phyloP scores from a whole-genome alignment of 495 filamentous ascomycete species.

The Trichoderma asperelloides region DNA sequence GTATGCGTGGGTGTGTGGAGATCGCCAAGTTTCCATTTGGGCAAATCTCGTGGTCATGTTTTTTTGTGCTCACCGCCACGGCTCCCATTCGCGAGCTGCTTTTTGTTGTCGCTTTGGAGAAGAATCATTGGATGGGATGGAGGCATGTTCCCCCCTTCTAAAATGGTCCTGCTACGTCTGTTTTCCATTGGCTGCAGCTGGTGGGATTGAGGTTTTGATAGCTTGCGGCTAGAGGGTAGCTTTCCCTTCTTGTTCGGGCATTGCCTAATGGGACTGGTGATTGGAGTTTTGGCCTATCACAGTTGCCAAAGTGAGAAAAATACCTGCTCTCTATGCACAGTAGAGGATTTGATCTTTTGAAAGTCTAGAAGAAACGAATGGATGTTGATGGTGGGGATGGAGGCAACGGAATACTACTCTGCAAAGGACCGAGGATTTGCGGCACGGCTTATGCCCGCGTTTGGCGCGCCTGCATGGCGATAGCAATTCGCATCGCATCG shows the following conservation, averaged over 20 bases:
- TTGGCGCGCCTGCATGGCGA: background rate
- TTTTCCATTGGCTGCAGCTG: background rate
- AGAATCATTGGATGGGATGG: too few species aligned
- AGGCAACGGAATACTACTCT: background rate
- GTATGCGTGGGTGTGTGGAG: background rate
- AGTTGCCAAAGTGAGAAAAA: background rate
- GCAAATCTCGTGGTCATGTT: background rate
- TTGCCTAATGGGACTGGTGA: background rate
- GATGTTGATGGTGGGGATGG: background rate
- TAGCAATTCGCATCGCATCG: background rate
- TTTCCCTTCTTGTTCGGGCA: background rate
- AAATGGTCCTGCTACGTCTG: background rate
- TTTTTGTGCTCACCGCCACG: constrained; percentile 1
- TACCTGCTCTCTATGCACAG: too few species aligned
- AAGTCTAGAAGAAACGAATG: background rate
- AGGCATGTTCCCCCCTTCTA: too few species aligned
- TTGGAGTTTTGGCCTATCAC: background rate
- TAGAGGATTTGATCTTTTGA: too few species aligned
- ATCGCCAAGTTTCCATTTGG: background rate
- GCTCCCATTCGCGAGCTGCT: background rate
- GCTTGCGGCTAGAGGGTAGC: background rate
- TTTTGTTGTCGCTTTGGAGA: background rate
- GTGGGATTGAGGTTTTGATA: background rate
- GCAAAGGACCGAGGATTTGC: background rate
- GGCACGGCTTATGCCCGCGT: background rate